A percentile compares a stretch with the other conserved stretches of the same genome.
phyloP scores from a whole-genome alignment of 805 yeast species.

The Pichia phayaonensis region DNA sequence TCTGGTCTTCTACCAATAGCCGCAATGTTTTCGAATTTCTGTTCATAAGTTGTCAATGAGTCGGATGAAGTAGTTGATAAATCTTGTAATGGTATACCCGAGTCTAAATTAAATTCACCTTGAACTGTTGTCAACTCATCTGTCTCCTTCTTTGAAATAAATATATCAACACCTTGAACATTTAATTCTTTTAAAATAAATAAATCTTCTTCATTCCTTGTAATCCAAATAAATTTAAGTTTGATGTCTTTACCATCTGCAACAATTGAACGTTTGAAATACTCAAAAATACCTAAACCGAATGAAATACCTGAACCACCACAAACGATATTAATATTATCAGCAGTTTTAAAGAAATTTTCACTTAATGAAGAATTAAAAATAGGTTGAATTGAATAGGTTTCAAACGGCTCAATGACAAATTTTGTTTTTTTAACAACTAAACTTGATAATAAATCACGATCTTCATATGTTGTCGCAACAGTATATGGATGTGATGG shows the following conservation, averaged over 20 bases:
- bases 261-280: conserved; percentile 25
- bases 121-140: background rate
- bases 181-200: conserved; percentile 36
- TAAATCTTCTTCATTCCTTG: conserved; percentile 38
- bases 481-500: conserved; percentile 69
- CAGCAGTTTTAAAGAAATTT: conserved; percentile 40
- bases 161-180: conserved; percentile 31
- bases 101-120: conserved; percentile 12
- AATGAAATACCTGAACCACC: conserved; percentile 74
- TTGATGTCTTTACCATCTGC: conserved; percentile 22
- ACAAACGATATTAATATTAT: conserved; percentile 45
- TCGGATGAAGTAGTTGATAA: conserved; percentile 6
- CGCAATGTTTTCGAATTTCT: conserved; percentile 13
- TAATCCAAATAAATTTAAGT: conserved; percentile 48
- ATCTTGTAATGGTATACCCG: conserved; percentile 17
- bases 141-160: conserved; percentile 25
- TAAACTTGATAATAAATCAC: conserved; percentile 33
- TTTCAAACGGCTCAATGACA: conserved; percentile 24
- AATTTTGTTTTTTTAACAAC: conserved; percentile 39
- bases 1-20: conserved; percentile 37
- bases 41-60: conserved; percentile 2
- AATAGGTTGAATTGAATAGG: conserved; percentile 35
- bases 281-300: conserved; percentile 45
- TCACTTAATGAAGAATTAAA: conserved; percentile 35
- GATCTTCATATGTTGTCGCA: conserved; percentile 29